Evolutionary conservation across 306 rosid genomes (phyloP), one percentile per base, ranked within the genome.

Genomic region (Leucaena leucocephala): DNA sequence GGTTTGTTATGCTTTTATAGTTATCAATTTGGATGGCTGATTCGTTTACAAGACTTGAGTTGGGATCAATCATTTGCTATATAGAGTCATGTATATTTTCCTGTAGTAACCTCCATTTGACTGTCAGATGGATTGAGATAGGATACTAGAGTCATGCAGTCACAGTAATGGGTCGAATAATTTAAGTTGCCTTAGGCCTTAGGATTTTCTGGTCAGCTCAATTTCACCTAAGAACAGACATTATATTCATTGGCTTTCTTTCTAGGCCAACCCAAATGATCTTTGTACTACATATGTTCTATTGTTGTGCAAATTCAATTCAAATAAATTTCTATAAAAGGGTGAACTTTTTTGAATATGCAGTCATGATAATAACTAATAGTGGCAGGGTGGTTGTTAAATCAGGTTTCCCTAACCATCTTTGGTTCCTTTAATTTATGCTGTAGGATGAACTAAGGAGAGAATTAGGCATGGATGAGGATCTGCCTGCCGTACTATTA

Each of bases 401-500:
- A 45, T 58, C 22, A 3, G 17, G 39, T 77, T 36, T 55, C 83
- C 42, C 42, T 85, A 52, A 78, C 76, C 52, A 52, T 27, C 45
- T 72, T 74, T 33, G 36, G 66, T 42, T 76, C 75, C 49, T 67
- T 63, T 59, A 44, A 74, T 65, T 68, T 48, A 54, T 79, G 52
- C 66, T 17, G 9, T 74, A 95, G 98, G 85, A 75, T 84, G 98
- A 89, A 58, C 87, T 96, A 74, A 86, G 91, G 78, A 89, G 88
- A 78, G 93, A 89, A 4, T 43, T 93, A 69, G 97, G 94, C 34
- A 91, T 96, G 99, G 97, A 96, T 72, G 99, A 90, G 87, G 88
- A 87, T 90, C 99, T 93, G 80, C 97, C 99, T 22, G 93, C 99
- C 27, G 99, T 96, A 82, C 78, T 96, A 84, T 83, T 96, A 83